Percentiles rank a stretch among this genome's conserved stretches.
Evolutionary conservation across 1,284 basidiomycete species (phyloP).

Genomic region (Sanghuangporus baumii): DNA sequence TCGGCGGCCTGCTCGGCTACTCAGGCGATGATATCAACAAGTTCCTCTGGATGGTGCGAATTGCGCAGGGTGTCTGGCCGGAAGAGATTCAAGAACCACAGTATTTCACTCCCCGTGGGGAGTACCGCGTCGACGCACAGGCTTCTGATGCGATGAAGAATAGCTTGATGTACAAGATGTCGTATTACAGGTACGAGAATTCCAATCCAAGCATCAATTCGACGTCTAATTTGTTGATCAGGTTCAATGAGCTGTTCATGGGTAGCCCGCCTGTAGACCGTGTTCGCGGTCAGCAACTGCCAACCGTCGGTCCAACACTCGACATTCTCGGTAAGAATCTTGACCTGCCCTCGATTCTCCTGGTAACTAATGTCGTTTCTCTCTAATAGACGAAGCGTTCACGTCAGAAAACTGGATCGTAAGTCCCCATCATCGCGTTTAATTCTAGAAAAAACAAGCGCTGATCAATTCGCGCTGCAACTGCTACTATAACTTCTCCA

Average conservation of each 20-base stretch:
- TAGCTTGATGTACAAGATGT: constrained; percentile 98
- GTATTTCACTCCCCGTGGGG: constrained; percentile 92
- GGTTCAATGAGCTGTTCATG: constrained; percentile 85
- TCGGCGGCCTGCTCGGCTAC: constrained; percentile 94
- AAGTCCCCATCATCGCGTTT: constrained; percentile 26
- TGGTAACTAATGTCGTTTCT: constrained; percentile 1
- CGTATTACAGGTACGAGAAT: constrained; percentile 77
- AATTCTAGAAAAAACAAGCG: not conserved
- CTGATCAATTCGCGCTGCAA: not conserved
- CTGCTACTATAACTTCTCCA: constrained; percentile 24
- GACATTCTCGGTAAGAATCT: constrained; percentile 71
- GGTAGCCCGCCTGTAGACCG: constrained; percentile 71
- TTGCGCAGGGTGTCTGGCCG: constrained; percentile 98
- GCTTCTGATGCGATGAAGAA: constrained; percentile 92
- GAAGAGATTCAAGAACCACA: constrained; percentile 94
- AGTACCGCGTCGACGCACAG: constrained; percentile 89
- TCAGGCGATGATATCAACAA: constrained; percentile 99
- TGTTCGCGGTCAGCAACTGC: constrained; percentile 78
- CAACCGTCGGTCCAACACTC: constrained; percentile 71
- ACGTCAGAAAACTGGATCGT: constrained; percentile 99
- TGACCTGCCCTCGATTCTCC: constrained; percentile 11
- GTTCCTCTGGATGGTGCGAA: constrained; percentile 98
- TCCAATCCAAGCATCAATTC: not conserved
- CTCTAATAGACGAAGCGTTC: constrained; percentile 79
- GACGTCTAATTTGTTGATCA: constrained; percentile 27